A percentile compares a stretch with the other conserved stretches of the same genome.
Evolutionary conservation across 495 filamentous ascomycete species (phyloP).

Genomic region (Penicillium coffeae): DNA sequence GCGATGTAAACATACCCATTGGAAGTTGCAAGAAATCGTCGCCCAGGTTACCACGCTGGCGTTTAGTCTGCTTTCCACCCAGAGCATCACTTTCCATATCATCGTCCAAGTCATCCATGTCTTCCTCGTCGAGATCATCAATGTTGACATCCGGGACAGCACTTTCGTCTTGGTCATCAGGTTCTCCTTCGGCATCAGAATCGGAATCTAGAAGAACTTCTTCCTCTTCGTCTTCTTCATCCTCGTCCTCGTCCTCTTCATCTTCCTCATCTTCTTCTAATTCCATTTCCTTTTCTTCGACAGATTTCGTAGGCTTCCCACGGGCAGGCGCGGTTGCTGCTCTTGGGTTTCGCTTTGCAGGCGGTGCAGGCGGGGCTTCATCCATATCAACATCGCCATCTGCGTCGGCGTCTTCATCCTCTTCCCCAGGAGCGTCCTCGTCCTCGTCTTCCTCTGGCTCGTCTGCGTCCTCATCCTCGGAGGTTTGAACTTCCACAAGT

Average conservation of each 20-base stretch:
- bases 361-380: constrained; percentile 43
- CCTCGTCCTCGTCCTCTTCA: constrained; percentile 47
- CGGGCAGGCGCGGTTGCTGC: constrained; percentile 25
- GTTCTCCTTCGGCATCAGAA: constrained; percentile 49
- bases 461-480: constrained; percentile 56
- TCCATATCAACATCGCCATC: constrained; percentile 58
- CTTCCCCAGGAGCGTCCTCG: constrained; percentile 54
- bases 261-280: constrained; percentile 46
- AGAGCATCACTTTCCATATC: constrained; percentile 64
- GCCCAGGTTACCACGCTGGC: constrained; percentile 71
- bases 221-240: constrained; percentile 47
- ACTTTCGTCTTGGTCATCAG: constrained; percentile 48
- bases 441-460: constrained; percentile 58
- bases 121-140: constrained; percentile 44
- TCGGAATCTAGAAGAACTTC: constrained; percentile 49
- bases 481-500: constrained; percentile 62
- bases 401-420: constrained; percentile 54
- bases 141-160: constrained; percentile 35
- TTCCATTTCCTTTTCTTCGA: constrained; percentile 60
- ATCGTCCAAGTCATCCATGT: constrained; percentile 58
- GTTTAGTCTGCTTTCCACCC: constrained; percentile 78
- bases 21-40: constrained; percentile 80
- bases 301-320: constrained; percentile 41
- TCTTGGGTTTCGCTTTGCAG: constrained; percentile 30
- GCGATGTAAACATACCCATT: constrained; percentile 56